Base-by-base conservation (phyloP, 768 basidiomycete species). In the Leucocoprinus leucothites region DNA sequence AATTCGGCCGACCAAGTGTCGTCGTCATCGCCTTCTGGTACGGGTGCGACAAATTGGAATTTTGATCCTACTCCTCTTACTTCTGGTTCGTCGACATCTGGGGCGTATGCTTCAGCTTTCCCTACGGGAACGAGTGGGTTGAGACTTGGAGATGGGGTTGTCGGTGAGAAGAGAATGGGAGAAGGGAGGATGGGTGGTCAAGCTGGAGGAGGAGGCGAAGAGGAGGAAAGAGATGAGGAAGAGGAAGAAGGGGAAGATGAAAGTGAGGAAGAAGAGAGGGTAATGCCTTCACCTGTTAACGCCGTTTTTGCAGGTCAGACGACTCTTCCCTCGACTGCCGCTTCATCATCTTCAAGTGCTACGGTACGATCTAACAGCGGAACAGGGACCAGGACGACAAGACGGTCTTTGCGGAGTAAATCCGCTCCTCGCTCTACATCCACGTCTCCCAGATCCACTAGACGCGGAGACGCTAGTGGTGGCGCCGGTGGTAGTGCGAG, bases 251-350 rank as follows among this genome's bases (percentile, higher is more conserved):
- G 57, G 8, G 61, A 21, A 11, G 63, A 61, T 1, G 63, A 59
- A 0, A 65, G 63, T 2, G 68, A 78, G 25, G 77, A 76, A 50
- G 54, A 56, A 25, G 54, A 56, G 48, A 34, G 72, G 5, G 74
- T 79, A 1, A 71, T 71, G 46, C 74, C 76, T 13, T 69, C 77
- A 11, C 71, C 58, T 34, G 60, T 63, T 11, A 63, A 58, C 52
- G 47, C 38, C n/a, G 55, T 48, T n/a, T 45, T 56, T 54, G 47
- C 51, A 46, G 43, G 42, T 38, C 35, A 44, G 57, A 35, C 36
- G 41, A 38, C 38, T 13, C 51, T 22, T 1, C 38, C 49, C 43
- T 45, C 55, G 3, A 31, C 59, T 8, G 43, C 58, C 16, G 22
- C 64, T 0, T 66, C 67, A 24, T 65, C 68, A 18, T 57, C 61